phyloP scores from a whole-genome alignment of 2,329 filamentous ascomycete genomes.

The Ceratocystis destructans region DNA sequence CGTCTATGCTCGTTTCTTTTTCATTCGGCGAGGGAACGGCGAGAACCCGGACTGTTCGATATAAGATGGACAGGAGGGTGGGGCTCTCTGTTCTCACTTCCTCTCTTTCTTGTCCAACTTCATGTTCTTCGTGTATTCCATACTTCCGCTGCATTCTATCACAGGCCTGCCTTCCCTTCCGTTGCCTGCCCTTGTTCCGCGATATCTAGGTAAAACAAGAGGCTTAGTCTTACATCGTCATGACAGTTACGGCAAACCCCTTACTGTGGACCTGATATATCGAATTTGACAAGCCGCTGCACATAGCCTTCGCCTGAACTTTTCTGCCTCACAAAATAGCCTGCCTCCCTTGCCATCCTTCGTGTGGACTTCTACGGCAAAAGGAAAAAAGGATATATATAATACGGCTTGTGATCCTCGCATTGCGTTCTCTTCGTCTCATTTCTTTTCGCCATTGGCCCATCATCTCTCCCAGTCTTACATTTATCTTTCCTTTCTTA shows the following conservation, averaged over 20 bases:
- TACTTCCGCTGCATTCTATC: neutral
- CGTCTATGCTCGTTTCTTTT: neutral
- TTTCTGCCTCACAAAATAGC: neutral
- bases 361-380: neutral
- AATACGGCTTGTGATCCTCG: neutral
- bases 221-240: neutral
- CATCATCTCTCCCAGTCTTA: neutral
- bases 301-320: neutral
- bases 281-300: neutral
- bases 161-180: neutral
- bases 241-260: neutral
- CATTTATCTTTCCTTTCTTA: neutral
- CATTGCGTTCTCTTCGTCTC: neutral
- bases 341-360: neutral
- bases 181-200: no score
- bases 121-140: neutral
- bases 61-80: neutral
- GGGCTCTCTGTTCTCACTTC: neutral
- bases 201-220: neutral
- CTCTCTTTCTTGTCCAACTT: neutral
- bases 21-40: neutral
- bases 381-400: neutral
- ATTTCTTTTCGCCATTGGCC: neutral
- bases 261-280: neutral
- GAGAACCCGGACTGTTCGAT: neutral